Evolutionary conservation across 2,329 filamentous ascomycete genomes (phyloP), one percentile per base, ranked within the genome.

Genomic region (Calycina herbarum): DNA sequence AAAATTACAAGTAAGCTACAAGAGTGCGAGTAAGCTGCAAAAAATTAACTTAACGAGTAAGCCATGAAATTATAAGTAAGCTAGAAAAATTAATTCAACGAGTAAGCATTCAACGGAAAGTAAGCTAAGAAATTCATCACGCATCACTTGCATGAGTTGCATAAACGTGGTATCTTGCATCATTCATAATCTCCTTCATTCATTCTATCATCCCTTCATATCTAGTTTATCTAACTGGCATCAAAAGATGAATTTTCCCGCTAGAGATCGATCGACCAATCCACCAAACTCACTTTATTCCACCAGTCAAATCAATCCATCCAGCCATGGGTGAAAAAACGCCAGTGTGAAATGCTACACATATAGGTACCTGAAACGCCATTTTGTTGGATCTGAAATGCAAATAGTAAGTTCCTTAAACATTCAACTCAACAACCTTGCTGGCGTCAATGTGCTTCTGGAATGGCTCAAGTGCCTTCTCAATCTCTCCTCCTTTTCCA

Each of bases 381-480:
- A 51, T 24, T 51, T 51, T 51, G 3, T 20, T 13, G n/a, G 45
- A 51, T 24, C 3, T n/a, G 42, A 45, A 45, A n/a, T 45, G 20
- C 7, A 24, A 51, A 11, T 11, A 45, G 42, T 20, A 17, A 1
- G 2, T 1, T 15, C 24, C 31, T 61, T 62, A 69, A 60, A 73
- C 69, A 20, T 57, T 69, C 24, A 74, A 64, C 42, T 74, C 71
- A 42, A 73, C 71, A 8, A 40, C 65, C 42, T 69, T 67, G 60
- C 68, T 70, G 20, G 45, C 62, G 10, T 69, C 64, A 56, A 76
- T 76, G 38, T 68, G 69, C 59, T 76, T 70, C 69, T 77, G 77
- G 72, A 84, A 86, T 20, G 80, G 79, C 74, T 75, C 77, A 62
- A 85, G 71, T 24, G 81, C 81, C 63, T 79, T 76, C 62, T 78